phyloP scores from a whole-genome alignment of 2,329 filamentous ascomycete genomes.

The Aspergillus felis region DNA sequence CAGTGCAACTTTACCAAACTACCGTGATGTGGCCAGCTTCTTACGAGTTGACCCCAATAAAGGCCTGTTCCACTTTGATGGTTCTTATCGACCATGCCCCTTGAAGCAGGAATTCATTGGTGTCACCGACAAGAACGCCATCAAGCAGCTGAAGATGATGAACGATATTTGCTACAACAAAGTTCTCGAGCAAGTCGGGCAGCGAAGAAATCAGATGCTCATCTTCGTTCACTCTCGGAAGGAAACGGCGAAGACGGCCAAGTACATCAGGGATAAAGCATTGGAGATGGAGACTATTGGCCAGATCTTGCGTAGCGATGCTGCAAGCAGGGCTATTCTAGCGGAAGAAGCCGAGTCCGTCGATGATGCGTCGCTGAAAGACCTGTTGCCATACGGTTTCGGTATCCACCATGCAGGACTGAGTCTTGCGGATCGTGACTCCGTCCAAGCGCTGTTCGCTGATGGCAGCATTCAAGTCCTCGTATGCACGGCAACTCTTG shows the following conservation, averaged over 20 bases:
- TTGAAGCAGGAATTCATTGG: slow-evolving; percentile 96
- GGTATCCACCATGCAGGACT: slow-evolving; percentile 98
- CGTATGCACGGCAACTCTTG: slow-evolving; percentile 94
- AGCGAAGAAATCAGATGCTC: slow-evolving; percentile 93
- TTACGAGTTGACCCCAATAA: slow-evolving; percentile 81
- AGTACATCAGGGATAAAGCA: slow-evolving; percentile 93
- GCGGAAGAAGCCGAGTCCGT: slow-evolving; percentile 79
- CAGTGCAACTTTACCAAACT: slow-evolving; percentile 94
- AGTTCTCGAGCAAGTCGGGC: slow-evolving; percentile 91
- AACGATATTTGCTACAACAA: slow-evolving; percentile 99
- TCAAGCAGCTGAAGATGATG: slow-evolving; percentile 99
- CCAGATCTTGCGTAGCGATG: slow-evolving; percentile 89
- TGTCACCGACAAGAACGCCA: slow-evolving; percentile 95
- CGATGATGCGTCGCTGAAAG: slow-evolving; percentile 83
- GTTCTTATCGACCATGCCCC: slow-evolving; percentile 87
- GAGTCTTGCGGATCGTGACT: slow-evolving; percentile 88
- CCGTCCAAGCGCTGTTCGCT: slow-evolving; percentile 91
- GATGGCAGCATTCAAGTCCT: slow-evolving; percentile 90
- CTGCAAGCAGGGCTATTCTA: slow-evolving; percentile 83
- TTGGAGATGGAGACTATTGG: slow-evolving; percentile 96
- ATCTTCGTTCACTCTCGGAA: slow-evolving; percentile 99
- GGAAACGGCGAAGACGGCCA: slow-evolving; percentile 95
- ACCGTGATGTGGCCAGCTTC: slow-evolving; percentile 92
- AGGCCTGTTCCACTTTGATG: slow-evolving; percentile 94
- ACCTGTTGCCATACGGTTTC: slow-evolving; percentile 91